phyloP scores from a whole-genome alignment of 2,329 filamentous ascomycete species.

The Purpureocillium takamizusanense region DNA sequence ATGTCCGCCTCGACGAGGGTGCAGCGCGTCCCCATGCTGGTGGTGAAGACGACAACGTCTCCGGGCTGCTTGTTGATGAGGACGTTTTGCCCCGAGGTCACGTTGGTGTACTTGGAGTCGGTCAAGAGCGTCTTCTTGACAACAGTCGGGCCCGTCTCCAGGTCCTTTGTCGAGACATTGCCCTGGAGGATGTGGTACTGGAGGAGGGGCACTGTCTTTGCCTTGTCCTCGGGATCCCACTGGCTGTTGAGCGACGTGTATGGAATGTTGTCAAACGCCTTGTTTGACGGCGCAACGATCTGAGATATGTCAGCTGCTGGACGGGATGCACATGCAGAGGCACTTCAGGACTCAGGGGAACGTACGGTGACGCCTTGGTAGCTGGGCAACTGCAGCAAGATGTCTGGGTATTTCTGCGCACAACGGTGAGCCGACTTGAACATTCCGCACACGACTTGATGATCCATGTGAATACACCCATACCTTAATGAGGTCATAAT shows the following conservation, averaged over 20 bases:
- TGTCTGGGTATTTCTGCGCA: conserved; percentile 34
- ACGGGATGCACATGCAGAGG: too few species aligned
- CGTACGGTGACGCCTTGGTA: conserved; percentile 34
- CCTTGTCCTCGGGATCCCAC: conserved; percentile 33
- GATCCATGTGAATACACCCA: conserved; percentile 1
- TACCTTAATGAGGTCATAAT: conserved; percentile 34
- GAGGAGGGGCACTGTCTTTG: conserved; percentile 40
- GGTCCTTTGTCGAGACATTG: conserved; percentile 29
- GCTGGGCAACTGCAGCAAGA: conserved; percentile 33
- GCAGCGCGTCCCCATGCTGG: conserved; percentile 35
- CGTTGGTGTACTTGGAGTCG: conserved; percentile 33
- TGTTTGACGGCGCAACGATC: conserved; percentile 50
- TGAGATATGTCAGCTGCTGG: conserved; percentile 5
- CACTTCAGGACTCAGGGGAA: background rate
- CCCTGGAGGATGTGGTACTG: conserved; percentile 53
- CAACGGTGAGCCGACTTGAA: background rate
- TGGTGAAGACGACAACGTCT: conserved; percentile 36
- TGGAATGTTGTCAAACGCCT: conserved; percentile 45
- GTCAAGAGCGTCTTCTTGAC: conserved; percentile 35
- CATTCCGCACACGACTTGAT: background rate
- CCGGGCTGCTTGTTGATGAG: conserved; percentile 33
- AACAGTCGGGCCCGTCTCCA: conserved; percentile 25
- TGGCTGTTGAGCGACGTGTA: conserved; percentile 39
- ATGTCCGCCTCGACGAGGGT: conserved; percentile 34
- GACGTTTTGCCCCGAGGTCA: conserved; percentile 40